Evolutionary conservation across 2,329 filamentous ascomycete species (phyloP).

Genomic region (Atkinsonella texensis): DNA sequence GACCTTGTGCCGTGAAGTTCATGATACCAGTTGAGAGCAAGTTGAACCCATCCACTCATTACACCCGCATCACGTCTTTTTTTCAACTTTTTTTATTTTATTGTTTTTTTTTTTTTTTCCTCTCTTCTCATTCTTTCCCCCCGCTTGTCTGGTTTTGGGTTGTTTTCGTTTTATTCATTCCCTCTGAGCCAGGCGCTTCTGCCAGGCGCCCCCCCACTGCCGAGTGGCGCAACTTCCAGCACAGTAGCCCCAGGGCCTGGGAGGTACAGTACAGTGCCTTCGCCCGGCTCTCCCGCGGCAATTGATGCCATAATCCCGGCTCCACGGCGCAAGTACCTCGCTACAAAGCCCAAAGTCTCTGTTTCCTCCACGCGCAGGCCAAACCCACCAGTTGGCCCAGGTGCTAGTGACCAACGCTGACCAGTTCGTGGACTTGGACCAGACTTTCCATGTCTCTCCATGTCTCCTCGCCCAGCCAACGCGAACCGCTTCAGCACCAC

Average conservation of each 20-base stretch:
- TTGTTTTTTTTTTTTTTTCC: too few species aligned
- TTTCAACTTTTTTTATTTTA: neutral
- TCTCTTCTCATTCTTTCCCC: too few species aligned
- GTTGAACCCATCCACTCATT: neutral
- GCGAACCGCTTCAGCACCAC: neutral
- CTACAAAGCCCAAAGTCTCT: neutral
- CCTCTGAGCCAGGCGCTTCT: neutral
- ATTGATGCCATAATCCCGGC: neutral
- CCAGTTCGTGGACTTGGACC: neutral
- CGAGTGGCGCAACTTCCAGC: neutral
- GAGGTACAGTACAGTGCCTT: neutral
- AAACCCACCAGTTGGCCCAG: neutral
- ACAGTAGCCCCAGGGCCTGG: too few species aligned
- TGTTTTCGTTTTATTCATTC: neutral
- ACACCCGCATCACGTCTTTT: neutral
- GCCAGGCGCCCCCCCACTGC: neutral
- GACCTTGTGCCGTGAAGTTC: neutral
- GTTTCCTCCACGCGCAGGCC: neutral
- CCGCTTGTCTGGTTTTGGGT: too few species aligned
- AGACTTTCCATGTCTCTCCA: neutral
- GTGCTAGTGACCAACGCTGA: neutral
- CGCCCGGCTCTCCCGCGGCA: neutral
- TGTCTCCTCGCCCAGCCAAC: constrained; percentile 3
- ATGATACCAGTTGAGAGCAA: neutral
- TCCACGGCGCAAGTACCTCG: neutral